Percentiles rank a stretch among this genome's conserved stretches.
phyloP scores from a whole-genome alignment of 345 rosid species.

The Eucalyptus regnans region DNA sequence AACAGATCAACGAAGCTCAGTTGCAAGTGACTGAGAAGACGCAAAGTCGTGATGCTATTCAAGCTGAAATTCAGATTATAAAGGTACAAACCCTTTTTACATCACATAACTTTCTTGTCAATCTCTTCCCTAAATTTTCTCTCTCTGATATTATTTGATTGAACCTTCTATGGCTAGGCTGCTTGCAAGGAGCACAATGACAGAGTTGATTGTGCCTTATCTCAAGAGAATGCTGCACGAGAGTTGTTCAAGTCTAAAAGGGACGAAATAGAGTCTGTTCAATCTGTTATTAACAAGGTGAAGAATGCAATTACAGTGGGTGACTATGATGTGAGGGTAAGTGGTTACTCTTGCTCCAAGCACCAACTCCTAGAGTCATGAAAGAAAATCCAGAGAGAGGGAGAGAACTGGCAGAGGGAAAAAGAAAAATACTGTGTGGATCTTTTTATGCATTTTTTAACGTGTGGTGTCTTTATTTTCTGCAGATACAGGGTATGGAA shows the following conservation, averaged over 20 bases:
- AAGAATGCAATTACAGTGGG: conserved; percentile 39
- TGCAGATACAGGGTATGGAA: conserved; percentile 56
- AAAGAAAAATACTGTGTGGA: background rate
- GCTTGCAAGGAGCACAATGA: conserved; percentile 21
- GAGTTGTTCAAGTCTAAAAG: conserved; percentile 44
- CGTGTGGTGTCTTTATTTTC: background rate
- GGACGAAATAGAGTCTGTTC: conserved; percentile 59
- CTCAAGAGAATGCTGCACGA: conserved; percentile 54
- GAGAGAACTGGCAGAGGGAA: background rate
- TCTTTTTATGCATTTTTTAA: background rate
- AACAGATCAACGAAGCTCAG: conserved; percentile 44
- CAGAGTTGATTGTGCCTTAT: conserved; percentile 25
- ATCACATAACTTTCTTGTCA: background rate
- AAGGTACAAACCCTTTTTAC: conserved; percentile 24
- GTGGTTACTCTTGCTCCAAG: background rate
- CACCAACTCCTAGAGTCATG: background rate
- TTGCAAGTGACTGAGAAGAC: conserved; percentile 52
- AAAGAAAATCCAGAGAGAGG: background rate
- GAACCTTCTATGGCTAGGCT: conserved; percentile 24
- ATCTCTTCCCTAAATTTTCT: background rate
- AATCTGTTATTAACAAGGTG: conserved; percentile 29
- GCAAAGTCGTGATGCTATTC: conserved; percentile 44
- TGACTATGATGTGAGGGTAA: conserved; percentile 57
- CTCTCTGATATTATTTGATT: background rate
- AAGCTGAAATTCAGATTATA: conserved; percentile 27